Evolutionary conservation across 1,284 basidiomycete species (phyloP), one percentile per base, ranked within the genome.

Genomic region (Ceratobasidium sp.): DNA sequence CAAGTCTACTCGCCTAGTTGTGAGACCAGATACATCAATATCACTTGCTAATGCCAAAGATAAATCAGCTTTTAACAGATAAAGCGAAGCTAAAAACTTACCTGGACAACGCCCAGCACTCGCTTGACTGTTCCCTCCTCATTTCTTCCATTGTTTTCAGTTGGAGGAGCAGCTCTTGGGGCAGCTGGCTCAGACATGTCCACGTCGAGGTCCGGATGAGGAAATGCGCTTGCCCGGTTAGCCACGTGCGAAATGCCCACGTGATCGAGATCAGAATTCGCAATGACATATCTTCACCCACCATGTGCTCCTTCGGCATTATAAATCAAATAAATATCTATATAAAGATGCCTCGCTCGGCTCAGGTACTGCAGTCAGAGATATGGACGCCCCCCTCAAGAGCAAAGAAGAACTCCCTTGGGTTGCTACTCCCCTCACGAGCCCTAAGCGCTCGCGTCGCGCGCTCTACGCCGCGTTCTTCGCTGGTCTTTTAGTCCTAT

Each of bases 21-120:
- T 50, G 73, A 75, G 14, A 69, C 27, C 19, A 69, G 29, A 33
- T 75, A 75, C 36, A 75, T 24, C 17, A 73, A 41, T 19, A 41
- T 29, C 45, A 82, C 88, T 73, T 78, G 91, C 91, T 88, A 48
- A 91, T 79, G 80, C 92, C 36, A 29, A 2, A 17, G 36, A 84
- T 87, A 92, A 74, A 90, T 82, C 67, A 93, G 29, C 57, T 31
- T 48, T 45, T 45, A 48, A 78, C 76, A 69, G 31, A 24, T 60
- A 15, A 71, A 67, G 11, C 15, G 56, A 64, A 59, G 31, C 63
- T 44, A 29, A 45, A 36, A 19, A 80, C 84, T 67, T 76, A 89
- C 89, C 85, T 89, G 88, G 57, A 83, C 84, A 75, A 89, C 81
- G 60, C 82, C 82, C 60, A 88, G 78, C 36, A 84, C 24, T 44